A percentile compares a stretch with the other conserved stretches of the same genome.
These are phyloP conservation scores for Taphrina deformans DNA, from an alignment of 1,139 yeast genomes.

Conservation along the genomic window DNA sequence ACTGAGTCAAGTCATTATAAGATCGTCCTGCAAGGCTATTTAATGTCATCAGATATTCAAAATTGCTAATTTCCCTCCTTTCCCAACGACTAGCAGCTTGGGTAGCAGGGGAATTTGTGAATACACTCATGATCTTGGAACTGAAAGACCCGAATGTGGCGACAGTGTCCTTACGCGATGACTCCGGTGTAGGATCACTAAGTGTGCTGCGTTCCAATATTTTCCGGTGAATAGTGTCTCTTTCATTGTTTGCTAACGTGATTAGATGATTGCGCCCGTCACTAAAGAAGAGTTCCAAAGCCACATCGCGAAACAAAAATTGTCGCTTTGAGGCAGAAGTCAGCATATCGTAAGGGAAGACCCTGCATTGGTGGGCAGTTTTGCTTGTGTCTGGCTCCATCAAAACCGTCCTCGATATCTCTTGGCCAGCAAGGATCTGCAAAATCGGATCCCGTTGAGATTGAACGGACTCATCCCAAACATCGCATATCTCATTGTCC, in stretches of 20 bases:
- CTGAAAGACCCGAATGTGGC: constrained; percentile 45
- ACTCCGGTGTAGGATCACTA: neutral
- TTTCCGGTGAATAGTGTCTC: constrained; percentile 59
- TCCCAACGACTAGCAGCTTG: constrained; percentile 62
- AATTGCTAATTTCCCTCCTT: constrained; percentile 73
- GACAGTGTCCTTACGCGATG: constrained; percentile 1
- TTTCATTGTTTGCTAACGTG: constrained; percentile 56
- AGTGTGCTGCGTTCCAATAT: constrained; percentile 42
- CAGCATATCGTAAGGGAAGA: constrained; percentile 59
- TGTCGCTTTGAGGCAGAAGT: constrained; percentile 69
- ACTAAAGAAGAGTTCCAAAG: constrained; percentile 69
- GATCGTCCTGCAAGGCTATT: constrained; percentile 86
- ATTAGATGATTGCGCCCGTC: constrained; percentile 68
- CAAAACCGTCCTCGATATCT: constrained; percentile 26
- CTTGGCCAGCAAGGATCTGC: constrained; percentile 54
- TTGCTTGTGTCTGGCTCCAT: neutral
- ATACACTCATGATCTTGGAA: constrained; percentile 49
- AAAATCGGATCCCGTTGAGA: constrained; percentile 66
- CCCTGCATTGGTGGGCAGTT: constrained; percentile 38
- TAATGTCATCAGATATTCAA: constrained; percentile 71
- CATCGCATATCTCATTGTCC: constrained; percentile 62
- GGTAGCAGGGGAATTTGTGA: constrained; percentile 43
- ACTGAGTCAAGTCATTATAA: constrained; percentile 80
- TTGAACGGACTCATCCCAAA: constrained; percentile 61
- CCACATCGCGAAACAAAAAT: constrained; percentile 73